Evolutionary conservation across 257 asterid genomes (phyloP).

Genomic region (Scutellaria galericulata): DNA sequence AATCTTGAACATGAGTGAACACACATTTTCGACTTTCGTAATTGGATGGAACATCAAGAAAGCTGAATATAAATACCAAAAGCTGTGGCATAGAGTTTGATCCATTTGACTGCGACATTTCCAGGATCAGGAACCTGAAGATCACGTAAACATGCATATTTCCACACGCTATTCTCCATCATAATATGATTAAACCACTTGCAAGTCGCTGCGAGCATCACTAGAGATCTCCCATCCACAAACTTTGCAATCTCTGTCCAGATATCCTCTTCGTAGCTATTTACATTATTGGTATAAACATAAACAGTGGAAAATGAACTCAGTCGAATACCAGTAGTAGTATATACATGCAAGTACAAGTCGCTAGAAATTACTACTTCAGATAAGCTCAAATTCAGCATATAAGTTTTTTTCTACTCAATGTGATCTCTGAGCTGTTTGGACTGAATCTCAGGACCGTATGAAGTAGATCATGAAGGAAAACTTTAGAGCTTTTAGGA

Average conservation of each 20-base stretch:
- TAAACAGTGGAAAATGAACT: constrained; percentile 28
- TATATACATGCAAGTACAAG: background rate
- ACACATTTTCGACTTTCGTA: background rate
- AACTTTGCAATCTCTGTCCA: constrained; percentile 96
- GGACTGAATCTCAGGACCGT: constrained; percentile 27
- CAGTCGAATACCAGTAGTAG: background rate
- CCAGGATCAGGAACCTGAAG: constrained; percentile 91
- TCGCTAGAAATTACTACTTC: background rate
- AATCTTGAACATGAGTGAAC: constrained; percentile 25
- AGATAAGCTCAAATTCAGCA: constrained; percentile 9
- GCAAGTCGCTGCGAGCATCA: constrained; percentile 81
- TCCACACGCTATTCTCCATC: constrained; percentile 85
- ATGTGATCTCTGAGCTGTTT: constrained; percentile 13
- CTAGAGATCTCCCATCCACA: constrained; percentile 87
- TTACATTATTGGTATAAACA: constrained; percentile 28
- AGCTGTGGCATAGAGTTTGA: constrained; percentile 74
- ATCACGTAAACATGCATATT: constrained; percentile 83
- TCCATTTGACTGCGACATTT: constrained; percentile 72
- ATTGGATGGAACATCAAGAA: constrained; percentile 22
- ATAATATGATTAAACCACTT: constrained; percentile 77
- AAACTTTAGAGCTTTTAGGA: constrained; percentile 6
- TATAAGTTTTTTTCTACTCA: background rate
- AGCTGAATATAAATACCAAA: constrained; percentile 59
- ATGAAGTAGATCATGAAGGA: constrained; percentile 19
- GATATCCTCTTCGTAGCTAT: constrained; percentile 83